Base-by-base conservation (phyloP, 352 stramenopile species). In the Pythium grandisporangium region DNA sequence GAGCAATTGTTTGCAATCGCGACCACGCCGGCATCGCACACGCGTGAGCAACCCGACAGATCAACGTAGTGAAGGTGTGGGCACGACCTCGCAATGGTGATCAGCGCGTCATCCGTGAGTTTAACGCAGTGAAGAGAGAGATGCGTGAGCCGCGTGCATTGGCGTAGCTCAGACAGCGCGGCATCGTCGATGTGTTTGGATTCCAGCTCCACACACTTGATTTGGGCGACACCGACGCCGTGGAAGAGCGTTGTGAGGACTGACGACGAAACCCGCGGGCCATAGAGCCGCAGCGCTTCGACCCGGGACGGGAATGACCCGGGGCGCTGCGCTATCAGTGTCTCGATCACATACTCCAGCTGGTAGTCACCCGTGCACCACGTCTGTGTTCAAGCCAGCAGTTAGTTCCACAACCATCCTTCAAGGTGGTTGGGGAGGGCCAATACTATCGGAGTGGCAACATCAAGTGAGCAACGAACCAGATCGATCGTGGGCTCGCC, bases 21-120 rank as follows among this genome's bases (percentile, higher is more conserved):
- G 12, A 84, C 45, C 25, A 96, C 58, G 30, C 76, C 76, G 5
- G 84, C 74, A 45, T 96, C 86, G 26, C 65, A 64, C 6, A 96
- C 53, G 6, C 80, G 64, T 5, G 66, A 70, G 47, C 82, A 95
- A 14, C 83, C 84, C 0, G 75, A 70, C 3, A 95, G 41, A 22
- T 95, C 63, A 2, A 95, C 48, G 3, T 38, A 44, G 8, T 48
- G 45, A 1, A 96, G 69, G 3, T 61, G 47, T 0, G 21, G 21
- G 23, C 74, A 81, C 0, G 50, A 27, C 2, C 39, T 55, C 3
- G 70, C 64, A 29, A 91, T 77, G 16, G 33, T 27, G 6, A 67
- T 21, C 2, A 91, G 45, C 17, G 67, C 61, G 3, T 39, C 29
- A 42, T 79, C 64, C 5, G 70, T 84, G 47, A 88, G 70, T 32